Base-by-base conservation (phyloP, 768 basidiomycete genomes). In the Sporobolomyces pararoseus region DNA sequence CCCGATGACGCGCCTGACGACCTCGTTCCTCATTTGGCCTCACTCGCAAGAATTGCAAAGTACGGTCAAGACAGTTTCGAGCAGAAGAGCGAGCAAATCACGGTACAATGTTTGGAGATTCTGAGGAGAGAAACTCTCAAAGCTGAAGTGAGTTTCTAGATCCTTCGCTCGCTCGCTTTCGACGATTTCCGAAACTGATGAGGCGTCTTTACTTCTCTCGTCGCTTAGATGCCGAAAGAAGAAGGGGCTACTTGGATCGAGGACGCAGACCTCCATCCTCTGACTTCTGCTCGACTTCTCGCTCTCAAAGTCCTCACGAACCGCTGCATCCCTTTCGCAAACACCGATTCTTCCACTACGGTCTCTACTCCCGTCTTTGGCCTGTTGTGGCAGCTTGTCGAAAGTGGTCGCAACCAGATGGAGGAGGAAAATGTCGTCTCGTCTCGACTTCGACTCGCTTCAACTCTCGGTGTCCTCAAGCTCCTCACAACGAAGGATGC, bases 281-380 rank as follows among this genome's bases (percentile, higher is more conserved):
- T 83, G 5, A 83, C 91, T 1, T 82, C 81, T 51, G 89, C 90
- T 0, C 91, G 90, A 77, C 77, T 96, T 4, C 80, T 88, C 12
- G 84, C 86, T 2, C 78, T 98, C 29, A 93, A 96, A 79, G 84
- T 94, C 7, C 87, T 87, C 77, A 84, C 90, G 31, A 87, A 92
- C 78, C 86, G 92, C 23, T 86, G 87, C 76, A 81, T 95, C 17
- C 85, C 88, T 0, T 87, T 88, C 74, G 85, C 85, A 0, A 74
- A 79, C 9, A 80, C 62, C 2, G 66, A 86, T 2, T 81, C 83
- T 10, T 86, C 89, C 10, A 69, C 85, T 32, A 86, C 89, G 34
- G 84, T 90, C 53, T 85, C 88, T 1, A 84, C 83, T 4, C 91
- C 93, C 0, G 87, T 89, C 19, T 78, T 93, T 46, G 87, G 87